phyloP scores from a whole-genome alignment of 768 basidiomycete genomes.

The Mycena pura region DNA sequence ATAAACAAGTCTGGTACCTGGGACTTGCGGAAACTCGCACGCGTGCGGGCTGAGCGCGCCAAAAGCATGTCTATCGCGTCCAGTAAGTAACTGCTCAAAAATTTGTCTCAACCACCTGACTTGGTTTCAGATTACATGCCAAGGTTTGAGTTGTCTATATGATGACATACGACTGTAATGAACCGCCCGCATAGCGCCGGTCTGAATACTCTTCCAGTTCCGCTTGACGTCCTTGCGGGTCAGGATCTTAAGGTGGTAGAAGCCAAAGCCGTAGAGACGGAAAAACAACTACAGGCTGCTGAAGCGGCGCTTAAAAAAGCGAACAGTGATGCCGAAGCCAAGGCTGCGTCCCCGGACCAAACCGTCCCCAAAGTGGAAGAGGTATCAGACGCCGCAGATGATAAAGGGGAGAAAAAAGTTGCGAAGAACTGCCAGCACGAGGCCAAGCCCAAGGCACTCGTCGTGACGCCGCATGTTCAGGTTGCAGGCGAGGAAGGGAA shows the following conservation, averaged over 20 bases:
- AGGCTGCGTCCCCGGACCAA: too few species aligned
- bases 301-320: too few species aligned
- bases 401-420: too few species aligned
- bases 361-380: too few species aligned
- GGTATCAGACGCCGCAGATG: too few species aligned
- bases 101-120: neutral
- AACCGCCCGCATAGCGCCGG: slow-evolving; percentile 1
- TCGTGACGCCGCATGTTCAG: neutral
- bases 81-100: too few species aligned
- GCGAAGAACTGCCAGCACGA: neutral
- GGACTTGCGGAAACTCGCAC: slow-evolving; percentile 28
- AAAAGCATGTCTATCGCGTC: slow-evolving; percentile 54
- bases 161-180: slow-evolving; percentile 13
- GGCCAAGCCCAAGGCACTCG: neutral
- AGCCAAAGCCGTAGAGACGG: slow-evolving; percentile 30
- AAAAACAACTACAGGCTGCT: slow-evolving; percentile 9
- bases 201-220: slow-evolving; percentile 40
- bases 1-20: slow-evolving; percentile 9
- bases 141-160: slow-evolving; percentile 13
- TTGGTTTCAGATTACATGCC: slow-evolving; percentile 32
- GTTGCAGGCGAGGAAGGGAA: neutral
- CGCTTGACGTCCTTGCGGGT: slow-evolving; percentile 43
- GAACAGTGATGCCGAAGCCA: neutral
- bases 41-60: slow-evolving; percentile 49
- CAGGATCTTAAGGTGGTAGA: slow-evolving; percentile 44